phyloP scores from a whole-genome alignment of 2,329 filamentous ascomycete genomes.

The Thermomyces lanuginosus region DNA sequence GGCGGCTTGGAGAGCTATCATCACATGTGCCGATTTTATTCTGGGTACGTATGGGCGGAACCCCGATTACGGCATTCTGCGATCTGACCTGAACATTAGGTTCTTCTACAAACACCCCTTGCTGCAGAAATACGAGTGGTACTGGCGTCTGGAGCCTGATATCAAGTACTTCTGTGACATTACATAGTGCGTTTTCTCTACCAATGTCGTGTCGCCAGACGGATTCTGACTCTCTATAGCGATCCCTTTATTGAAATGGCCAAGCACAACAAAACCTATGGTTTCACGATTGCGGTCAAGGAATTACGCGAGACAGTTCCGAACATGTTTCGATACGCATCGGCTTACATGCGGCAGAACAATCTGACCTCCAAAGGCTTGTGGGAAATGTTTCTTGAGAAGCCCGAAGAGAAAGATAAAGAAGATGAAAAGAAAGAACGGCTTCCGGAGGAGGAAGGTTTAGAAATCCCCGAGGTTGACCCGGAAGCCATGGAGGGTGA shows the following conservation, averaged over 20 bases:
- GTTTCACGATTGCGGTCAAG: constrained; percentile 97
- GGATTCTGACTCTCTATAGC: constrained; percentile 32
- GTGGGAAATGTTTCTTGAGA: constrained; percentile 97
- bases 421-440: constrained; percentile 50
- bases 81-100: constrained; percentile 25
- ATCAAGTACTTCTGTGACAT: constrained; percentile 99
- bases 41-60: constrained; percentile 43
- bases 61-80: background rate
- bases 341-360: constrained; percentile 85
- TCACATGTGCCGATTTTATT: constrained; percentile 98
- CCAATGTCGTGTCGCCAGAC: constrained; percentile 4
- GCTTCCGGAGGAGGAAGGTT: constrained; percentile 51
- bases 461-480: constrained; percentile 57
- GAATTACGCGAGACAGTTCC: constrained; percentile 94
- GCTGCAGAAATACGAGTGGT: constrained; percentile 95
- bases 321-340: constrained; percentile 98
- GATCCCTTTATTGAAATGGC: constrained; percentile 96
- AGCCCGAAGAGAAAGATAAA: constrained; percentile 33
- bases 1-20: constrained; percentile 98
- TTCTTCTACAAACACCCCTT: constrained; percentile 97
- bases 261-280: constrained; percentile 88
- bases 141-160: constrained; percentile 96
- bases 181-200: constrained; percentile 57
- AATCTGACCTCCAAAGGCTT: constrained; percentile 80
- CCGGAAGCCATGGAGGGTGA: constrained; percentile 92